Evolutionary conservation across 1,284 basidiomycete species (phyloP), one percentile per base, ranked within the genome.

Genomic region (Sphagnurus paluster): DNA sequence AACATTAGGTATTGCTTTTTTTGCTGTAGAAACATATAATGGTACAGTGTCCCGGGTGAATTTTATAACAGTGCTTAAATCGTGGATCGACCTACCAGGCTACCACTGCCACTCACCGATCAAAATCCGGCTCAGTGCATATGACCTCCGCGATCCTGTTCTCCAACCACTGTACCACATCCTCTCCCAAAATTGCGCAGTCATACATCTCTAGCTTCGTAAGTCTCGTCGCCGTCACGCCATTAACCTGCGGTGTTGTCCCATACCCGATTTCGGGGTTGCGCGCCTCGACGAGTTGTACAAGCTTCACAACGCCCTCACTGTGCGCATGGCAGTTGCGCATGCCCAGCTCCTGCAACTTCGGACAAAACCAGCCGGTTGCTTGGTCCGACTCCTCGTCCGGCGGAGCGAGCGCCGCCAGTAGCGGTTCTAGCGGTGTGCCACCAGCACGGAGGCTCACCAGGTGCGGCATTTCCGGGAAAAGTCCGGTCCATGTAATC

Each of bases 111-210:
- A 30, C 63, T 57, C 56, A 71, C 69, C 69, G 62, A 49, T 71
- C 69, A 54, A 56, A 60, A 13, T 63, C 49, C 4, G 79, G 72
- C 50, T 86, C 84, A 4, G 75, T 73, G 57, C 79, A 82, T 26
- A 75, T 65, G 0, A 87, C 81, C 30, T 79, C 76, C 6, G 75
- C 73, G 35, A 87, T 72, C 46, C 83, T 65, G 44, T 64, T 70
- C 60, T 73, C 74, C 56, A 87, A 55, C 84, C 83, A 87, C 53
- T 69, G 65, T 49, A 84, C 63, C 39, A 87, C 81, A 58, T 87
- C 84, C 59, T 75, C 71, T 1, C 82, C 83, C 19, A 86, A 61
- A 46, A 69, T 69, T 30, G 76, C 68, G 61, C 83, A 85, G 45
- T 87, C 82, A 51, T 80, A 68, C 67, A 87, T 50, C 63, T 87